These are phyloP conservation scores for Lichtheimia hyalospora DNA, from an alignment of 371 early-diverging fungal genomes.

Conservation along the genomic window DNA sequence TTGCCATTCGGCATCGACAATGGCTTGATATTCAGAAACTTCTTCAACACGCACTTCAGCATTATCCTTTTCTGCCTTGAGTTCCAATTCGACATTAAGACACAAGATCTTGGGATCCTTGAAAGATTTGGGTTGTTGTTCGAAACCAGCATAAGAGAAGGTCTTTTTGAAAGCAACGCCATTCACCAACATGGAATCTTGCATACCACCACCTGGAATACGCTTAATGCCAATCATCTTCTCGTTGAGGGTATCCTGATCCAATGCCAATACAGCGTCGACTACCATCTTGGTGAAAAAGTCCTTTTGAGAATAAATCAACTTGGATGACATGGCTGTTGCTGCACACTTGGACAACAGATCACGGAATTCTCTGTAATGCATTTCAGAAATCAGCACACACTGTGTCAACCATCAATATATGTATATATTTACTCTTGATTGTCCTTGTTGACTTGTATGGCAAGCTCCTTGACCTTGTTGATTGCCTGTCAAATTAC, in stretches of 20 bases:
- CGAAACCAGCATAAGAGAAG: slow-evolving; percentile 99
- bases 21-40: slow-evolving; percentile 97
- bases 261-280: slow-evolving; percentile 93
- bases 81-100: slow-evolving; percentile 98
- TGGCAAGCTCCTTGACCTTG: slow-evolving; percentile 86
- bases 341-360: slow-evolving; percentile 95
- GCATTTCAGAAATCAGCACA: not conserved
- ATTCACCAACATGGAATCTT: slow-evolving; percentile 94
- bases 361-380: slow-evolving; percentile 79
- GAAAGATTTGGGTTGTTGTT: slow-evolving; percentile 99
- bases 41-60: slow-evolving; percentile 99
- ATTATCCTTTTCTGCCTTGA: slow-evolving; percentile 99
- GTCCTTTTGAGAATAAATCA: slow-evolving; percentile 96
- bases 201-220: slow-evolving; percentile 98
- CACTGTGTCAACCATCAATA: not conserved
- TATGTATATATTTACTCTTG: slow-evolving; percentile 56
- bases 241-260: slow-evolving; percentile 93
- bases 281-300: slow-evolving; percentile 99
- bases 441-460: slow-evolving; percentile 74
- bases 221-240: slow-evolving; percentile 97
- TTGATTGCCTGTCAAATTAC: slow-evolving; percentile 62
- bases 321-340: slow-evolving; percentile 98
- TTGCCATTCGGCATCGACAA: slow-evolving; percentile 99
- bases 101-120: slow-evolving; percentile 93
- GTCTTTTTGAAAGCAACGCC: slow-evolving; percentile 99